A percentile compares a stretch with the other conserved stretches of the same genome.
Evolutionary conservation across 495 filamentous ascomycete species (phyloP).

Genomic region (Extremus antarcticus): DNA sequence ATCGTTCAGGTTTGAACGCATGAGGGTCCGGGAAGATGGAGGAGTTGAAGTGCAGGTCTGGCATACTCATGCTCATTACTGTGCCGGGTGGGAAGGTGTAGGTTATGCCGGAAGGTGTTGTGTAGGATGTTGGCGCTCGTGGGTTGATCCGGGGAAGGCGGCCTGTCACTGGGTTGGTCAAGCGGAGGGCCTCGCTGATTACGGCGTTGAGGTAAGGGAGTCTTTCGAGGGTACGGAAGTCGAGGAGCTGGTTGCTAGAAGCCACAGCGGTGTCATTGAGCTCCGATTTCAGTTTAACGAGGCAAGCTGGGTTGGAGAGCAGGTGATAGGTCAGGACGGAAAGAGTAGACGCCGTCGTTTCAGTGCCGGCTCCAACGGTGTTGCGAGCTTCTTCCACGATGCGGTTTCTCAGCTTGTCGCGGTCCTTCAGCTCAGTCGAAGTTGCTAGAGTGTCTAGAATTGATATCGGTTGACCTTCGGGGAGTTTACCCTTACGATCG

Average conservation of each 20-base stretch:
- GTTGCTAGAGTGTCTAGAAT: constrained; percentile 1
- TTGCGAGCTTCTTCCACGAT: constrained; percentile 19
- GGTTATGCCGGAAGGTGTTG: neutral
- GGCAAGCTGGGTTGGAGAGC: constrained; percentile 11
- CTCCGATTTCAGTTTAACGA: constrained; percentile 10
- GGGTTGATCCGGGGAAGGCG: constrained; percentile 23
- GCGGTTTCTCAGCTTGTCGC: neutral
- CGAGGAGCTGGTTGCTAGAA: constrained; percentile 7
- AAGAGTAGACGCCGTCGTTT: constrained; percentile 19
- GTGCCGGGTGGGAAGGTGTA: constrained; percentile 11
- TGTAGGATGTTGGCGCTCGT: constrained; percentile 19
- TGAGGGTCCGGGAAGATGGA: constrained; percentile 10
- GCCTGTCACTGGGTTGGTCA: constrained; percentile 27
- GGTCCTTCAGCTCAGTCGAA: neutral
- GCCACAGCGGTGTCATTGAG: neutral
- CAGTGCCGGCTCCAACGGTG: constrained; percentile 18
- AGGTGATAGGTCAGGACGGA: constrained; percentile 14
- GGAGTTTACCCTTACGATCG: neutral
- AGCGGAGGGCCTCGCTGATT: constrained; percentile 39
- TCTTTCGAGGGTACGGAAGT: constrained; percentile 37
- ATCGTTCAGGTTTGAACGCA: constrained; percentile 11
- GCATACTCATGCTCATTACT: constrained; percentile 7
- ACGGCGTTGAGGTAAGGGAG: constrained; percentile 42
- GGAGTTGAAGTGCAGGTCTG: constrained; percentile 8
- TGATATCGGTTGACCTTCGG: neutral